A percentile compares a stretch with the other conserved stretches of the same genome.
Evolutionary conservation across 192 early-diverging fungal genomes (phyloP).

Genomic region (Lobosporangium transversale): DNA sequence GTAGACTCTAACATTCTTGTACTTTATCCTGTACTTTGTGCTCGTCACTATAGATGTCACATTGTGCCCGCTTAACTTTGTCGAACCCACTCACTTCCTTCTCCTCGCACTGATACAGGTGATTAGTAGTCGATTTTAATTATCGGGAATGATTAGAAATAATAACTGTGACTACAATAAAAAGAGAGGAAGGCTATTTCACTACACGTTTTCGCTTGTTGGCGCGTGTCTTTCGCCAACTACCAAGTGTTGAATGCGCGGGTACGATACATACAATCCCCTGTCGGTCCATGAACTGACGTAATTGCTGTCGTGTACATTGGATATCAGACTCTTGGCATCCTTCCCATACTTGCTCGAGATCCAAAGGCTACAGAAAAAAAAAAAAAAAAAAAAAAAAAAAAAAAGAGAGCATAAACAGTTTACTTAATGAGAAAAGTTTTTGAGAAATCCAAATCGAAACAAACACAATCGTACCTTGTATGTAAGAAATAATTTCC

Average conservation of each 20-base stretch:
- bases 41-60: constrained; percentile 23
- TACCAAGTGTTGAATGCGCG: constrained; percentile 24
- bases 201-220: constrained; percentile 15
- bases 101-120: too few relatives aligned
- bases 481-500: constrained; percentile 27
- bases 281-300: constrained; percentile 26
- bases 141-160: neutral
- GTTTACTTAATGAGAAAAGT: too few relatives aligned
- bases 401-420: too few relatives aligned
- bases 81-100: too few relatives aligned
- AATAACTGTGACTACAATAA: neutral
- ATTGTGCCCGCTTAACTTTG: constrained; percentile 26
- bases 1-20: neutral
- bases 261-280: constrained; percentile 41
- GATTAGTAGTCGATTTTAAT: too few relatives aligned
- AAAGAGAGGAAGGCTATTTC: neutral
- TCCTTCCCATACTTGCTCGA: constrained; percentile 32
- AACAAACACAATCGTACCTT: too few relatives aligned
- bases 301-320: constrained; percentile 35
- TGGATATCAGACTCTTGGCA: constrained; percentile 20
- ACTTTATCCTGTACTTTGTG: neutral
- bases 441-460: too few relatives aligned
- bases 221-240: constrained; percentile 31
- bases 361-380: constrained; percentile 34
- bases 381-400: too few relatives aligned